phyloP scores from a whole-genome alignment of 2,329 filamentous ascomycete species.

The Falciphora oryzae region DNA sequence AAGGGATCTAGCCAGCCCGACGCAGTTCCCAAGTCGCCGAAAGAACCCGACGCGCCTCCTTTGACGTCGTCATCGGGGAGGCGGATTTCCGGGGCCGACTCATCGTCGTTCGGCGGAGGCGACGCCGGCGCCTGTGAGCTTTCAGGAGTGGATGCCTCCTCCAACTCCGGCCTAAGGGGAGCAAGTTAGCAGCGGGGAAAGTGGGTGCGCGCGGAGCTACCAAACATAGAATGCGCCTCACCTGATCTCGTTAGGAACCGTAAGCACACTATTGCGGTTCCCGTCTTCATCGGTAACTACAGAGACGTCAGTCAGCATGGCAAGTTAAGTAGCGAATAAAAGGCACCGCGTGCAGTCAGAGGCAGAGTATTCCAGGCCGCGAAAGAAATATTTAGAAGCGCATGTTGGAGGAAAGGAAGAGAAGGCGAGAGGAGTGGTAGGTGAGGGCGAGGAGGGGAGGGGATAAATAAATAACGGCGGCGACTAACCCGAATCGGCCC shows the following conservation, averaged over 20 bases:
- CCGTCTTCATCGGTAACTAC: conserved; percentile 37
- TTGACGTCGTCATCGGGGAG: not conserved
- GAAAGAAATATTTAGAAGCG: not conserved
- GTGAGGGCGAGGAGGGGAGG: not conserved
- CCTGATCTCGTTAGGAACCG: conserved; percentile 16
- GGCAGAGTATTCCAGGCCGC: not conserved
- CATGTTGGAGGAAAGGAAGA: not conserved
- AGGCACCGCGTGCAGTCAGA: not conserved
- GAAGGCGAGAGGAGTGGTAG: not conserved
- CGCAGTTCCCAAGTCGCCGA: not conserved
- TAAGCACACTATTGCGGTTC: conserved; percentile 43
- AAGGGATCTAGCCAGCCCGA: conserved; percentile 10
- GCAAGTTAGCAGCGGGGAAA: not conserved
- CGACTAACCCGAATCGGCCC: conserved; percentile 49
- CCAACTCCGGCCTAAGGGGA: conserved; percentile 5
- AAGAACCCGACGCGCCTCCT: not conserved
- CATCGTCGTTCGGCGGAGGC: not conserved
- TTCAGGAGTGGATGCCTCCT: not conserved
- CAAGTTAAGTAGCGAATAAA: not conserved
- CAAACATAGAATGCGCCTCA: not conserved
- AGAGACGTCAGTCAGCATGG: conserved; percentile 6
- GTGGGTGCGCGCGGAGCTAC: not conserved
- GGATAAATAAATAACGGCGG: not conserved
- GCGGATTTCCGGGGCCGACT: not conserved
- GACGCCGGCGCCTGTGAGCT: conserved; percentile 14